Conservation (phyloP, 2,329 filamentous ascomycete genomes). For the Alternaria sp. region DNA sequence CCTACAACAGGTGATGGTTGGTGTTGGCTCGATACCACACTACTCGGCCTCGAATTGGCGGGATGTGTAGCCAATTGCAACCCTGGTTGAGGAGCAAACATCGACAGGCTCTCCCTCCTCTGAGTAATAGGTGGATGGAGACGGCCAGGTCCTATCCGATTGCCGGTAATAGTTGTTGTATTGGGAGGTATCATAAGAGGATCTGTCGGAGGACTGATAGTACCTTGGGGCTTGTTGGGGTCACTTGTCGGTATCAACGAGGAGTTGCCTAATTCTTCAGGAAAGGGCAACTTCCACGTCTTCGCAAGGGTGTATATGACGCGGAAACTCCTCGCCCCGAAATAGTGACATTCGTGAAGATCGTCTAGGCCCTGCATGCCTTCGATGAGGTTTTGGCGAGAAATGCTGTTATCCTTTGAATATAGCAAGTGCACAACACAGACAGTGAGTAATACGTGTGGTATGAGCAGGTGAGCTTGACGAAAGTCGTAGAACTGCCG, state of each 20-base stretch:
- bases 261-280: constrained; percentile 43
- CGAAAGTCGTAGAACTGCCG: constrained; percentile 54
- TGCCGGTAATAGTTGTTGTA: constrained; percentile 14
- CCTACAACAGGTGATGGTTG: constrained; percentile 21
- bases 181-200: constrained; percentile 25
- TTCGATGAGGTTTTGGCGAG: constrained; percentile 50
- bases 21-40: constrained; percentile 21
- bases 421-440: constrained; percentile 55
- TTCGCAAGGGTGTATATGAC: constrained; percentile 52
- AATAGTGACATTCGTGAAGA: constrained; percentile 53
- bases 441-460: constrained; percentile 51
- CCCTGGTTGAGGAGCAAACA: constrained; percentile 32
- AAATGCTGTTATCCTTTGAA: constrained; percentile 46
- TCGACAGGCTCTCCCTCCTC: constrained; percentile 38
- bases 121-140: constrained; percentile 2
- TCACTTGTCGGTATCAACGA: constrained; percentile 30
- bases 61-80: constrained; percentile 25
- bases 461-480: constrained; percentile 48
- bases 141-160: constrained; percentile 12
- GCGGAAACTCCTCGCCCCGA: constrained; percentile 51
- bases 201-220: constrained; percentile 28
- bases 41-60: constrained; percentile 17
- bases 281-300: constrained; percentile 54
- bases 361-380: constrained; percentile 52
- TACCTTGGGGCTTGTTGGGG: constrained; percentile 12